Evolutionary conservation across 306 rosid species (phyloP).

Genomic region (Prunus fruticosa): DNA sequence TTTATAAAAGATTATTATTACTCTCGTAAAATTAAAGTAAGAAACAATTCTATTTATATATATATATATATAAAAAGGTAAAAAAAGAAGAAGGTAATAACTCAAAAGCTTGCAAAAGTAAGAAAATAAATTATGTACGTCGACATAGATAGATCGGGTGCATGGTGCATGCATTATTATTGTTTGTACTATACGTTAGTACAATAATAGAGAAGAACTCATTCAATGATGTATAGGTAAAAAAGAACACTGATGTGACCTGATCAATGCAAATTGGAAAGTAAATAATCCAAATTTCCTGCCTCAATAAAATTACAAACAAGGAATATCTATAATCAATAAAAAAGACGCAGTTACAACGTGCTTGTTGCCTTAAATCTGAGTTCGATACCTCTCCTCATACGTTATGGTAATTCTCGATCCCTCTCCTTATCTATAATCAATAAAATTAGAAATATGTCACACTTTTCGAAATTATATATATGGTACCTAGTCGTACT

Average conservation of each 20-base stretch:
- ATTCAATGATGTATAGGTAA: neutral
- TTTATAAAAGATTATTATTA: too few relatives aligned
- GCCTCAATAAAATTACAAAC: neutral
- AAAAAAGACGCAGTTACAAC: too few relatives aligned
- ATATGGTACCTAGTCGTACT: neutral
- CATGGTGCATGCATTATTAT: conserved; percentile 11
- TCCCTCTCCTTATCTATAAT: neutral
- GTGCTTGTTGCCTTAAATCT: too few relatives aligned
- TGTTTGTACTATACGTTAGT: neutral
- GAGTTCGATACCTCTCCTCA: fast-evolving
- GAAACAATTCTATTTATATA: too few relatives aligned
- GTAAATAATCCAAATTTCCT: neutral
- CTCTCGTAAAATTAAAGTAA: too few relatives aligned
- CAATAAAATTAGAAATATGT: neutral
- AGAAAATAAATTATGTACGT: neutral
- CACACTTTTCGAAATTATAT: neutral
- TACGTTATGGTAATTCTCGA: too few relatives aligned
- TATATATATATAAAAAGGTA: too few relatives aligned
- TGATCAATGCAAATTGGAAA: neutral
- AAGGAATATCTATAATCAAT: neutral
- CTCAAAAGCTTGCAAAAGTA: neutral
- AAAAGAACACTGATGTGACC: neutral
- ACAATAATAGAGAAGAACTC: neutral
- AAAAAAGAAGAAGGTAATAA: too few relatives aligned
- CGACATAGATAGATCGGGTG: neutral